Percentiles rank a stretch among this genome's conserved stretches.
phyloP scores from a whole-genome alignment of 2,329 filamentous ascomycete genomes.

The Endothia cerciana region DNA sequence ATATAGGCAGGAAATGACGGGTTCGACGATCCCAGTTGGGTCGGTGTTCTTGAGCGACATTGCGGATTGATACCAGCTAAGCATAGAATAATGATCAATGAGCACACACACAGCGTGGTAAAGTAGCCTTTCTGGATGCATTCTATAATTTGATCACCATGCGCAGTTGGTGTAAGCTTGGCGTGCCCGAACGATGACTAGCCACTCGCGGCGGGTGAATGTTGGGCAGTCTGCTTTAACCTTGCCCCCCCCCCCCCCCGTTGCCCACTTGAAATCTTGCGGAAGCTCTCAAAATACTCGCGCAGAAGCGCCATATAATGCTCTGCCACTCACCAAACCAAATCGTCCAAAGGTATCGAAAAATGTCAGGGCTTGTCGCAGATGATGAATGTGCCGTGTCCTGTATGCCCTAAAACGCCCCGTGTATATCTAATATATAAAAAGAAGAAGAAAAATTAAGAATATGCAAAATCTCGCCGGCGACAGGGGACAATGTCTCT shows the following conservation, averaged over 20 bases:
- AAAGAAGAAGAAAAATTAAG: too few species aligned
- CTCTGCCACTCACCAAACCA: not conserved
- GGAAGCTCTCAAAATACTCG: not conserved
- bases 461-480: not conserved
- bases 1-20: not conserved
- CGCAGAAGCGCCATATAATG: not conserved
- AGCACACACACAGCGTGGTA: not conserved
- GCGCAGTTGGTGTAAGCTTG: not conserved
- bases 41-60: not conserved
- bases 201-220: not conserved
- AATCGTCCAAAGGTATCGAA: constrained; percentile 27
- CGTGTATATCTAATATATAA: constrained; percentile 27
- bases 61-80: constrained; percentile 14
- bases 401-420: constrained; percentile 28
- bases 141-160: constrained; percentile 8
- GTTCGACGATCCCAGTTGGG: not conserved
- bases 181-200: not conserved
- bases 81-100: constrained; percentile 11
- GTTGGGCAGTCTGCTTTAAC: not conserved
- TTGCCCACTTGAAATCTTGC: not conserved
- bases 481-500: not conserved
- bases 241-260: not conserved
- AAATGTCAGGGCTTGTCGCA: constrained; percentile 8
- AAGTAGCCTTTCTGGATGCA: constrained; percentile 2
- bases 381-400: constrained; percentile 24